Evolutionary conservation across 495 filamentous ascomycete genomes (phyloP).

Genomic region (Aspergillus coremiiformis): DNA sequence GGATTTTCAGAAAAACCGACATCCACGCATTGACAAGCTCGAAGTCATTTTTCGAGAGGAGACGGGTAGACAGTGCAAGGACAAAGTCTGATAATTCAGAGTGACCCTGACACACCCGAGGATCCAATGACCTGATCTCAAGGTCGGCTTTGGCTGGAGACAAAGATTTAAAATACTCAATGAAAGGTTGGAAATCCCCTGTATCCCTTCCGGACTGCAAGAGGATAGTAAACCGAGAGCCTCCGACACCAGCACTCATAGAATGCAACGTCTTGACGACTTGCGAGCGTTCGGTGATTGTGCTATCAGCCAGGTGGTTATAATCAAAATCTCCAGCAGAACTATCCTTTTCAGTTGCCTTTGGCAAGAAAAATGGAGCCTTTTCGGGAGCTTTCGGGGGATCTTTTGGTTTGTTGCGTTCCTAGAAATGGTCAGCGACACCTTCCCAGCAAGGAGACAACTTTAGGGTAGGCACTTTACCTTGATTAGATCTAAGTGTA

Average conservation of each 20-base stretch:
- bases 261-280: slow-evolving; percentile 40
- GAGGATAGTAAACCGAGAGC: slow-evolving; percentile 50
- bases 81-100: slow-evolving; percentile 66
- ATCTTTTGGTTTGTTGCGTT: slow-evolving; percentile 91
- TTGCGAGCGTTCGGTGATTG: slow-evolving; percentile 34
- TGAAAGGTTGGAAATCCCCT: slow-evolving; percentile 47
- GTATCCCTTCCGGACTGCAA: slow-evolving; percentile 37
- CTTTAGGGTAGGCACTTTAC: slow-evolving; percentile 19
- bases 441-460: neutral
- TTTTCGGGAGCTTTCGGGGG: slow-evolving; percentile 87
- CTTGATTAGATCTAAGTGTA: slow-evolving; percentile 84
- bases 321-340: slow-evolving; percentile 28
- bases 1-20: slow-evolving; percentile 77
- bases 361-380: slow-evolving; percentile 91
- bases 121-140: slow-evolving; percentile 73
- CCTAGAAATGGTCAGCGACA: slow-evolving; percentile 24
- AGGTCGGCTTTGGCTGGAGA: slow-evolving; percentile 76
- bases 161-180: slow-evolving; percentile 70
- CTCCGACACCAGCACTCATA: slow-evolving; percentile 23
- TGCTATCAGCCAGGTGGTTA: slow-evolving; percentile 27
- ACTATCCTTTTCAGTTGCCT: slow-evolving; percentile 21
- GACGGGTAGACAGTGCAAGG: slow-evolving; percentile 58
- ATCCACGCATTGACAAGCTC: slow-evolving; percentile 96
- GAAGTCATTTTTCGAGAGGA: slow-evolving; percentile 67
- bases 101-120: slow-evolving; percentile 31